Evolutionary conservation across 768 basidiomycete species (phyloP).

Genomic region (Lyophyllum decastes): DNA sequence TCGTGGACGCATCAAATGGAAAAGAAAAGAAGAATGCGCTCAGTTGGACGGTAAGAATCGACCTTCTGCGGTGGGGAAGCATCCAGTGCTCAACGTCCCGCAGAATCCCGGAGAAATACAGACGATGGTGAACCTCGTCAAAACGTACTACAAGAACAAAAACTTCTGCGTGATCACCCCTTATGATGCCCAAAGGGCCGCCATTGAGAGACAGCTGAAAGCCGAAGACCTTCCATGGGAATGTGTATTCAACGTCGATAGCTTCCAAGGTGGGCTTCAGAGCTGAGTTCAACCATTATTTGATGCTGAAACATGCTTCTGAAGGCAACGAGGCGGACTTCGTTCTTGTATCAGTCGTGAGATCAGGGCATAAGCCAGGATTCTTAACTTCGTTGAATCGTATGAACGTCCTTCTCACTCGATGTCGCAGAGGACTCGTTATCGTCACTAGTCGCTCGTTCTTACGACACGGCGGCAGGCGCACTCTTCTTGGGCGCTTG

Average conservation of each 20-base stretch:
- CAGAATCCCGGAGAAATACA: constrained; percentile 46
- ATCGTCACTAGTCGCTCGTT: constrained; percentile 48
- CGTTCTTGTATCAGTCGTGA: constrained; percentile 52
- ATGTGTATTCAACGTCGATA: constrained; percentile 52
- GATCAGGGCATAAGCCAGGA: constrained; percentile 39
- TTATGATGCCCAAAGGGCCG: constrained; percentile 53
- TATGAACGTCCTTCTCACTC: constrained; percentile 55
- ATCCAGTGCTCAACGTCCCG: neutral
- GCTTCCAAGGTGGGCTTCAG: constrained; percentile 46
- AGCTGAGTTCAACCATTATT: neutral
- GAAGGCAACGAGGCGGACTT: constrained; percentile 54
- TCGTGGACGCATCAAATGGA: constrained; percentile 43
- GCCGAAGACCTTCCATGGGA: constrained; percentile 37
- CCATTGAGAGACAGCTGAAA: constrained; percentile 37
- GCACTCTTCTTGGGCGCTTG: constrained; percentile 44
- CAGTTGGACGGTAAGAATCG: constrained; percentile 44
- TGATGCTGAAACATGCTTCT: neutral
- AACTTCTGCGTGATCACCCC: constrained; percentile 53
- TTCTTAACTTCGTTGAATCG: constrained; percentile 46
- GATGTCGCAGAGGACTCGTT: constrained; percentile 48
- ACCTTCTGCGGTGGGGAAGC: neutral
- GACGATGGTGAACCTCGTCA: constrained; percentile 41
- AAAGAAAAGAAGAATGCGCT: constrained; percentile 35
- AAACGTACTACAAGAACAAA: constrained; percentile 34
- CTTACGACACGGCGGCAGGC: constrained; percentile 28